Base-by-base conservation (phyloP, 345 rosid species). In the Syzygium aqueum region DNA sequence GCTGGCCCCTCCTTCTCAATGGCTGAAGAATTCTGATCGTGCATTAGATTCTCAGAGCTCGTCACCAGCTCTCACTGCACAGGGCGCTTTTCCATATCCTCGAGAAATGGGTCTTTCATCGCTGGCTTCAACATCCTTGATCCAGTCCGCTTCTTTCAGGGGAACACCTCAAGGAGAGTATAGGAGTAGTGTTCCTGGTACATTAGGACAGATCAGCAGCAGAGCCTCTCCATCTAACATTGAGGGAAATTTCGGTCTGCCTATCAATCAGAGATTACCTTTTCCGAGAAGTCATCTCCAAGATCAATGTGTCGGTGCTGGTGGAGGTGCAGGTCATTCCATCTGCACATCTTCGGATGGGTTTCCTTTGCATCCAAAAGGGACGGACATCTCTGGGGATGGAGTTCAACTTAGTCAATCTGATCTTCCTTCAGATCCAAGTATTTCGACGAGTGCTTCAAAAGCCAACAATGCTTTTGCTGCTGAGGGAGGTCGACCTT, bases 1-100 rank as follows among this genome's bases (percentile, higher is more conserved):
- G 88, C 91, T 96, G 88, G 98, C 91, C 59, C 98, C 95, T 33
- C 96, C 99, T 65, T 95, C 99, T 87, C 98, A 95, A 89, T 89
- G 89, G 87, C 89, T 91, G 87, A 86, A 91, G 53, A 80, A 85
- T 87, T 88, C 90, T 78, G 94, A 92, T 84, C 89, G 82, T 80
- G 50, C 87, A 25, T 83, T 89, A 77, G 65, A 91, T 90, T 90
- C 94, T 86, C 94, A 86, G 88, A 90, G 89, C 80, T 87, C 92
- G 56, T 86, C 90, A 51, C 92, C 88, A 89, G 86, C 90, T 84
- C 86, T 77, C 33, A 91, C 87, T 89, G 87, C 91, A 65, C 83
- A 86, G 84, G 88, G 85, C 51, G 65, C 83, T 78, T 86, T 85
- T 89, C 90, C 94, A 87, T 93, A 90, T 87, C 91, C 93, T 82